Percentiles rank a stretch among this genome's conserved stretches.
phyloP scores from a whole-genome alignment of 768 basidiomycete genomes.

The Tricholoma furcatifolium region DNA sequence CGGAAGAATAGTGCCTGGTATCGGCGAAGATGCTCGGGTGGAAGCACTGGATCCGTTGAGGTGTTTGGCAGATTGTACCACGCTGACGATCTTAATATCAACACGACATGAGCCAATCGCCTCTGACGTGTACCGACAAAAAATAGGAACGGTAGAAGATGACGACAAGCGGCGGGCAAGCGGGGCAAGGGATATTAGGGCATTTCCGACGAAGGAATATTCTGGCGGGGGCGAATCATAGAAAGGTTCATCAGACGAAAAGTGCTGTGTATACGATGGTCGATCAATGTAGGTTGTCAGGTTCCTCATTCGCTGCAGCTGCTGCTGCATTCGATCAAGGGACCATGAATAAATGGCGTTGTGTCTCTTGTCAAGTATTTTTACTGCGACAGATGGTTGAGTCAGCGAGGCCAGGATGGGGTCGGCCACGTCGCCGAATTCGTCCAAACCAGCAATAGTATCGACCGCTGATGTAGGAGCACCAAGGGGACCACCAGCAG shows the following conservation, averaged over 20 bases:
- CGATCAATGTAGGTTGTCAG: conserved; percentile 86
- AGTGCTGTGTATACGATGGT: conserved; percentile 92
- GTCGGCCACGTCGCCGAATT: conserved; percentile 93
- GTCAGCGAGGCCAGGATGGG: conserved; percentile 68
- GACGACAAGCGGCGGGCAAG: conserved; percentile 76
- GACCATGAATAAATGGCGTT: conserved; percentile 93
- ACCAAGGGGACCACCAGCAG: conserved; percentile 78
- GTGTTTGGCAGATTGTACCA: conserved; percentile 60
- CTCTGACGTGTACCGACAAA: conserved; percentile 91
- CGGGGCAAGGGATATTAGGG: conserved; percentile 77
- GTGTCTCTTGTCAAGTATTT: conserved; percentile 86
- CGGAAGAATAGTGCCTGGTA: conserved; percentile 60
- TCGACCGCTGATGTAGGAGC: conserved; percentile 83
- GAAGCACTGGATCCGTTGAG: conserved; percentile 60
- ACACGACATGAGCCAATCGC: conserved; percentile 94
- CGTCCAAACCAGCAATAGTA: conserved; percentile 81
- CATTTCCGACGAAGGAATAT: conserved; percentile 92
- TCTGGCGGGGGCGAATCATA: conserved; percentile 85
- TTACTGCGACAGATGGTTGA: conserved; percentile 85
- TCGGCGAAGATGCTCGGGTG: conserved; percentile 76
- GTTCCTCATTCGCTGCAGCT: conserved; percentile 91
- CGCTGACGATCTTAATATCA: conserved; percentile 77
- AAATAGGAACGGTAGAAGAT: conserved; percentile 79
- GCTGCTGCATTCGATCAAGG: conserved; percentile 82
- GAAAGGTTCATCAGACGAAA: conserved; percentile 91